Percentiles rank a stretch among this genome's conserved stretches.
Conservation (phyloP, 352 stramenopile genomes). For the Phytophthora tentaculata region DNA sequence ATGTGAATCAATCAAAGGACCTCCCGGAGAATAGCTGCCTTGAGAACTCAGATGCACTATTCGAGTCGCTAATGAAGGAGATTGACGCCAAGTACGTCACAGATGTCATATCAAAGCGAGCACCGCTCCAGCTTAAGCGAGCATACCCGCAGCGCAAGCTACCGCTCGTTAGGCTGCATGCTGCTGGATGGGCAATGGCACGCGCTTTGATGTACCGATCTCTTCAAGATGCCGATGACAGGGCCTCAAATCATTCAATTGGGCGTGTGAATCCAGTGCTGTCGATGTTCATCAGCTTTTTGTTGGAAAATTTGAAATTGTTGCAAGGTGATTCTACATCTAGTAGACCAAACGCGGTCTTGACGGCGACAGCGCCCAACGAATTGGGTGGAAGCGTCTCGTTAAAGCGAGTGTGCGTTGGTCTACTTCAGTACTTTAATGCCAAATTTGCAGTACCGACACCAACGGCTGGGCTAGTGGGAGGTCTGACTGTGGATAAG, state of each 20-base stretch:
- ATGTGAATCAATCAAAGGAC: constrained; percentile 57
- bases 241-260: constrained; percentile 8
- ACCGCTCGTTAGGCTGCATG: constrained; percentile 77
- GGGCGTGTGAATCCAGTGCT: constrained; percentile 60
- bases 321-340: constrained; percentile 19
- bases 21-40: constrained; percentile 60
- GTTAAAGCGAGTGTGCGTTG: constrained; percentile 71
- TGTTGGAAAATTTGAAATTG: constrained; percentile 70
- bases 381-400: constrained; percentile 42
- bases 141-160: constrained; percentile 58
- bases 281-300: constrained; percentile 54
- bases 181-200: constrained; percentile 78
- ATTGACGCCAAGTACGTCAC: constrained; percentile 65
- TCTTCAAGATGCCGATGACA: constrained; percentile 38
- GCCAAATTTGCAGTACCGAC: constrained; percentile 20
- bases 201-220: constrained; percentile 86
- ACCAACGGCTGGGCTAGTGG: constrained; percentile 3
- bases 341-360: not conserved
- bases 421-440: constrained; percentile 68
- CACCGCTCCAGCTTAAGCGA: constrained; percentile 55
- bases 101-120: constrained; percentile 19
- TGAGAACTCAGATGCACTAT: constrained; percentile 76
- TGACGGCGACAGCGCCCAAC: not conserved
- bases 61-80: constrained; percentile 88
- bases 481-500: constrained; percentile 16